Conservation (phyloP, 2,329 filamentous ascomycete species). For the Colletotrichum sp. region DNA sequence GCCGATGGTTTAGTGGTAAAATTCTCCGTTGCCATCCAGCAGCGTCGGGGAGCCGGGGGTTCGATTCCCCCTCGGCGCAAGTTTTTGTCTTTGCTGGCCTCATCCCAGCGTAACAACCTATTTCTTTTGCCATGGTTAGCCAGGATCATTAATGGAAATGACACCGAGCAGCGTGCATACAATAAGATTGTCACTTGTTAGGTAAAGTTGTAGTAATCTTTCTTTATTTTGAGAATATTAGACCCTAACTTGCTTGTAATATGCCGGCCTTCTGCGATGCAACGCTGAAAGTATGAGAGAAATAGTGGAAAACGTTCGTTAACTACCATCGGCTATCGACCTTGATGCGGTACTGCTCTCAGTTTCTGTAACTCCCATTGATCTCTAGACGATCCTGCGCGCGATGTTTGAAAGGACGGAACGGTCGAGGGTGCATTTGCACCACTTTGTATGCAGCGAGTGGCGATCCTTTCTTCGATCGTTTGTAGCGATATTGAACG, state of each 20-base stretch:
- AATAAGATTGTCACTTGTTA: neutral
- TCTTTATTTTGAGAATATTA: neutral
- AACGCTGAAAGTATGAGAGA: too few relatives aligned
- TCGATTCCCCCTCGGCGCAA: neutral
- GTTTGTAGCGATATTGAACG: neutral
- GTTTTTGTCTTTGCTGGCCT: neutral
- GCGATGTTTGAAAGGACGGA: neutral
- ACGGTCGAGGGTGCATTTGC: neutral
- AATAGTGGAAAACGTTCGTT: neutral
- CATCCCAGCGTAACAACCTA: neutral
- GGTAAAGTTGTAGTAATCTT: neutral
- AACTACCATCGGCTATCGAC: neutral
- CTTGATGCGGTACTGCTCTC: neutral
- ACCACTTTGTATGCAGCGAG: neutral
- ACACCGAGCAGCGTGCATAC: neutral
- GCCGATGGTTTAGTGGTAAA: constrained; percentile 8
- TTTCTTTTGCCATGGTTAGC: neutral
- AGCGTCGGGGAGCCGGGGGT: constrained; percentile 4
- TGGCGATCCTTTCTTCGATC: neutral
- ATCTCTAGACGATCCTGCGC: neutral
- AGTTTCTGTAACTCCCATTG: neutral
- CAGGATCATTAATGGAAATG: neutral
- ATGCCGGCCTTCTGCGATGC: too few relatives aligned
- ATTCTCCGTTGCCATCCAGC: constrained; percentile 1
- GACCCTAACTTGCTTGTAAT: too few relatives aligned